phyloP scores from a whole-genome alignment of 2,329 filamentous ascomycete species.

The Verticillium dahliae region DNA sequence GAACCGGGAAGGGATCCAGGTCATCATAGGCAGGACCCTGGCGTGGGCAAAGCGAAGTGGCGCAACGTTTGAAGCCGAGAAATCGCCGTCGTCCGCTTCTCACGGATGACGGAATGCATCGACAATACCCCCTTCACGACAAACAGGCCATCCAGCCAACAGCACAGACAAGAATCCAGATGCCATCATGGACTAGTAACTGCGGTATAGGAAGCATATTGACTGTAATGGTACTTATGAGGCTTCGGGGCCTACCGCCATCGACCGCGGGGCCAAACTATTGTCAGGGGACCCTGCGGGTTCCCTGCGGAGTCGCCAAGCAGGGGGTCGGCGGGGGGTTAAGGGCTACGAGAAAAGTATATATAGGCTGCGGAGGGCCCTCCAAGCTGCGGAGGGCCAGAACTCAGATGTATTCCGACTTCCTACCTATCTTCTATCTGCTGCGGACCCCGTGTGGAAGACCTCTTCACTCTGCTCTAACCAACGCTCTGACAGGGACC shows the following conservation, averaged over 20 bases:
- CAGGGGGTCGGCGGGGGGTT: no score
- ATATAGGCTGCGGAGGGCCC: no score
- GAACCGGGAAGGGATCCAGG: slow-evolving; percentile 16
- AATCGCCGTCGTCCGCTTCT: slow-evolving; percentile 60
- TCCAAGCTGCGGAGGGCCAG: no score
- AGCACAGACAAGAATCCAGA: no score
- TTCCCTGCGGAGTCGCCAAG: no score
- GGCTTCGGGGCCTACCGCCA: no score
- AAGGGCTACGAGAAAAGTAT: no score
- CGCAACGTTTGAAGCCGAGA: slow-evolving; percentile 10
- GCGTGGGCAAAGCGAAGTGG: slow-evolving; percentile 18
- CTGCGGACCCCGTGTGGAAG: no score
- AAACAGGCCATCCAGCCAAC: not conserved
- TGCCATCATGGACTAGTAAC: not conserved
- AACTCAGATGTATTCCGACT: no score
- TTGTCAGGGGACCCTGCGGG: slow-evolving; percentile 16
- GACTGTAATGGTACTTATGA: no score
- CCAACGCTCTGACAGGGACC: slow-evolving; percentile 32
- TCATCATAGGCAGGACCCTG: slow-evolving; percentile 15
- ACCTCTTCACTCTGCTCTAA: no score
- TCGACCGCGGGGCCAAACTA: slow-evolving; percentile 30
- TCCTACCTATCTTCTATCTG: no score
- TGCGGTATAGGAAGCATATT: not conserved
- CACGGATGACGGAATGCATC: slow-evolving; percentile 30
- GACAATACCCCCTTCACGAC: slow-evolving; percentile 24